Evolutionary conservation across 805 yeast genomes (phyloP).

Genomic region (Ogataea sp.): DNA sequence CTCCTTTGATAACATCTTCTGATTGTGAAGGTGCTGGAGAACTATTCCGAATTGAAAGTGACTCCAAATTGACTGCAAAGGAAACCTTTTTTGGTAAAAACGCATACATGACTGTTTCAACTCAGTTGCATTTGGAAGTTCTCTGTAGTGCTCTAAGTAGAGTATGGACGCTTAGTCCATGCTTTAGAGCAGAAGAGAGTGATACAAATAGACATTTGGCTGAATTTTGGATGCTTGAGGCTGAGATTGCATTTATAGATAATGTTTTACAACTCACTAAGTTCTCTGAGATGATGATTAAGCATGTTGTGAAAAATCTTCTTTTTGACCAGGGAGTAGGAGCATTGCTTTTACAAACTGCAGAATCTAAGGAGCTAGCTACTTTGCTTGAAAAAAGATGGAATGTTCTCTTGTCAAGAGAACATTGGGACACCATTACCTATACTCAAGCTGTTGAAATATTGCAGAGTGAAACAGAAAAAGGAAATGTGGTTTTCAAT

Average conservation of each 20-base stretch:
- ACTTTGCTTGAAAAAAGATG: slow-evolving; percentile 44
- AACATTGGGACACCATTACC: slow-evolving; percentile 61
- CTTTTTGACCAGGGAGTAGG: slow-evolving; percentile 16
- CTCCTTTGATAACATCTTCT: slow-evolving; percentile 81
- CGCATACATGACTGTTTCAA: slow-evolving; percentile 78
- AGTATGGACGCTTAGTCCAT: slow-evolving; percentile 86
- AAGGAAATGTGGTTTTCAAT: slow-evolving; percentile 27
- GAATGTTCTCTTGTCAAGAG: slow-evolving; percentile 36
- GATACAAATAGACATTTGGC: slow-evolving; percentile 87
- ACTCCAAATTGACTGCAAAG: slow-evolving; percentile 18
- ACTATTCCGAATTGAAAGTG: slow-evolving; percentile 51
- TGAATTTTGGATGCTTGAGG: slow-evolving; percentile 98
- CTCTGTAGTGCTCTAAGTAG: slow-evolving; percentile 64
- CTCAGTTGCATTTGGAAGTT: slow-evolving; percentile 86
- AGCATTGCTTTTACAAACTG: slow-evolving; percentile 23
- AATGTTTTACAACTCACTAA: slow-evolving; percentile 51
- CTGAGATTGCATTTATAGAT: slow-evolving; percentile 67
- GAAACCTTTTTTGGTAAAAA: slow-evolving; percentile 44
- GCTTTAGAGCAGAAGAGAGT: slow-evolving; percentile 89
- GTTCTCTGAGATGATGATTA: slow-evolving; percentile 66
- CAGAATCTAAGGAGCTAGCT: slow-evolving; percentile 30
- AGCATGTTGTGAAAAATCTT: slow-evolving; percentile 32
- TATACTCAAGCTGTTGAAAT: slow-evolving; percentile 69
- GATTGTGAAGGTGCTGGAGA: slow-evolving; percentile 99
- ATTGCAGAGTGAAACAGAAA: slow-evolving; percentile 25